Base-by-base conservation (phyloP, 208 protist genomes). In the Acanthamoeba sp. region DNA sequence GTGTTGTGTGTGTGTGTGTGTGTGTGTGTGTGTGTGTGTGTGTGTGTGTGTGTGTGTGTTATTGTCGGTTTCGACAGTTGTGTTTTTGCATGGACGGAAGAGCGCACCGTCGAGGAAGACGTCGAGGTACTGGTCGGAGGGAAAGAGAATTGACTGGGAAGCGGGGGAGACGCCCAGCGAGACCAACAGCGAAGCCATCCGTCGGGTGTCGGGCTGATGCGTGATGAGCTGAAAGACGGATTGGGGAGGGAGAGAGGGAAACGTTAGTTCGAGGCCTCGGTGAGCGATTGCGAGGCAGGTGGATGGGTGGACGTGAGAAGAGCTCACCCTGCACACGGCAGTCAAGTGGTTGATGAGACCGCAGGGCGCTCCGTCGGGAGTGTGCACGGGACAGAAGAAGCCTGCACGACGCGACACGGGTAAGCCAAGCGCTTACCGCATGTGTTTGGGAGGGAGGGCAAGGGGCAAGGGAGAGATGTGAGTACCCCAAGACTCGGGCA, bases 301-400 rank as follows among this genome's bases (percentile, higher is more conserved):
- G 45, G 10, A 48, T 14, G 10, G 18, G 18, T 50, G 45, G 45
- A 10, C 3, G 45, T 14, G 45, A 50, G 12, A 1, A 42, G 10
- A 18, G 29, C 38, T 16, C 22, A 94, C 92, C 38, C 55, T 45
- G 62, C 93, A 95, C 55, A 52, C 45, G 42, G 36, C 36, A 2
- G 93, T 98, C 18, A 99, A 96, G 96, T 99, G 99, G 95, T 99
- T 99, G 40, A 99, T 96, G 38, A 99, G 98, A 95, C 99, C 99
- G 96, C 99, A 99, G 95, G 99, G 99, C 62, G 98, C 98, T 93
- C 99, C 99, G 98, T 99, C 99, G 69, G 99, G 99, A 45, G 99
- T 99, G 98, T 99, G 99, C 50, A 99, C 99, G 96, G 99, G 99
- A 97, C 99, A 99, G 52, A 99, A 96, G 97, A 99, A 99, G 22